Percentiles rank a stretch among this genome's conserved stretches.
phyloP scores from a whole-genome alignment of 768 basidiomycete genomes.

The Pholiota microspora region DNA sequence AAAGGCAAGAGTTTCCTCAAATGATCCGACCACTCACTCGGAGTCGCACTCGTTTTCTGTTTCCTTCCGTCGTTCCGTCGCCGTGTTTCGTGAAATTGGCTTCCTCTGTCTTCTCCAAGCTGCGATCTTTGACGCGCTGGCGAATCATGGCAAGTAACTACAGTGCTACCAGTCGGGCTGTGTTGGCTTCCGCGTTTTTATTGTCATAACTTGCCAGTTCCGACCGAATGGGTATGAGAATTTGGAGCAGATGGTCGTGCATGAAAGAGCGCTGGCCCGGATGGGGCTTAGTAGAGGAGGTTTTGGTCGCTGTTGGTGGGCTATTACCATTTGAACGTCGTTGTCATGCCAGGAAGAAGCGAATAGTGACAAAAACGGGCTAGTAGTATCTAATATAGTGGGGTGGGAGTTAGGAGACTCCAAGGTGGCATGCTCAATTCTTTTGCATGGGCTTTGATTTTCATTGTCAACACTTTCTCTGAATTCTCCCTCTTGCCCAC shows the following conservation, averaged over 20 bases:
- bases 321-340: constrained; percentile 2
- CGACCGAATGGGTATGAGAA: too few species aligned
- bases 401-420: constrained; percentile 18
- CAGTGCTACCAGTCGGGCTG: too few species aligned
- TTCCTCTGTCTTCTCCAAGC: too few species aligned
- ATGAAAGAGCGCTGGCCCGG: background rate
- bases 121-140: too few species aligned
- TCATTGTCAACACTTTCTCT: constrained; percentile 9
- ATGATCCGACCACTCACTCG: too few species aligned
- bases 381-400: constrained; percentile 14
- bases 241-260: too few species aligned
- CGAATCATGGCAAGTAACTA: background rate
- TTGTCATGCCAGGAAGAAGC: constrained; percentile 22
- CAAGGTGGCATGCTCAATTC: constrained; percentile 8
- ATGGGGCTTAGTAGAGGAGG: background rate
- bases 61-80: too few species aligned
- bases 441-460: constrained; percentile 1
- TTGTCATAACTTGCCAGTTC: background rate
- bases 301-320: too few species aligned
- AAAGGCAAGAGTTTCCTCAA: too few species aligned
- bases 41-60: too few species aligned
- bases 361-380: constrained; percentile 7
- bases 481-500: background rate
- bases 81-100: too few species aligned
- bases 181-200: too few species aligned